phyloP scores from a whole-genome alignment of 176 grass and related monocot species.

The Pharus latifolius region DNA sequence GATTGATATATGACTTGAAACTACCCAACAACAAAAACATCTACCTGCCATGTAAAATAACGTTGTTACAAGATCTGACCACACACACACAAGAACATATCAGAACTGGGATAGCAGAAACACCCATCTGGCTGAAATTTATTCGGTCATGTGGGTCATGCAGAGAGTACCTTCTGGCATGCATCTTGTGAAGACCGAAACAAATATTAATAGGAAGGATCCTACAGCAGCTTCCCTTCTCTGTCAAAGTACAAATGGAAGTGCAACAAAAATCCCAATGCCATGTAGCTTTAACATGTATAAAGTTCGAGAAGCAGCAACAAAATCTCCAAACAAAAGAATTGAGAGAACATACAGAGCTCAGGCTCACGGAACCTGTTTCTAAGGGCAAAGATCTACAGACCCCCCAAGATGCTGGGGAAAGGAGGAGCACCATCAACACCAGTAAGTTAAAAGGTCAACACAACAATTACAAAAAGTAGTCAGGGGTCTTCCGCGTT shows the following conservation, averaged over 20 bases:
- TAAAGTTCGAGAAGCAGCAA: conserved; percentile 37
- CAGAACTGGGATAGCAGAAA: background rate
- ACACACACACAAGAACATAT: background rate
- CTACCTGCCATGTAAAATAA: background rate
- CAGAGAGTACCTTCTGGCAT: background rate
- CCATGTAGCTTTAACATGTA: conserved; percentile 35
- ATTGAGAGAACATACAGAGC: conserved; percentile 48
- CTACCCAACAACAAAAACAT: background rate
- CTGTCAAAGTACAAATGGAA: conserved; percentile 45
- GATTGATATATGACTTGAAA: background rate
- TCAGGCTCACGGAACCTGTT: conserved; percentile 1
- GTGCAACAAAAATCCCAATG: conserved; percentile 29
- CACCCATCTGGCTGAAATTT: background rate
- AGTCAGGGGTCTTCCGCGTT: conserved; percentile 92
- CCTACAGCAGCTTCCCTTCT: conserved; percentile 41
- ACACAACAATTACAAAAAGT: conserved; percentile 80
- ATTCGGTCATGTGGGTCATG: background rate
- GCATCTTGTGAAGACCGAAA: background rate
- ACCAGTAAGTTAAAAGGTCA: conserved; percentile 33
- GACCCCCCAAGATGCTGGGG: background rate
- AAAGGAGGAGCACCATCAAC: conserved; percentile 37
- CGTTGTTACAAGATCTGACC: background rate
- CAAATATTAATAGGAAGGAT: background rate
- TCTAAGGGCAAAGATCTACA: conserved; percentile 47
- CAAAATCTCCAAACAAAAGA: conserved; percentile 84